A percentile compares a stretch with the other conserved stretches of the same genome.
These are phyloP conservation scores for Lathyrus oleraceus DNA, from an alignment of 306 rosid genomes.

Conservation along the genomic window DNA sequence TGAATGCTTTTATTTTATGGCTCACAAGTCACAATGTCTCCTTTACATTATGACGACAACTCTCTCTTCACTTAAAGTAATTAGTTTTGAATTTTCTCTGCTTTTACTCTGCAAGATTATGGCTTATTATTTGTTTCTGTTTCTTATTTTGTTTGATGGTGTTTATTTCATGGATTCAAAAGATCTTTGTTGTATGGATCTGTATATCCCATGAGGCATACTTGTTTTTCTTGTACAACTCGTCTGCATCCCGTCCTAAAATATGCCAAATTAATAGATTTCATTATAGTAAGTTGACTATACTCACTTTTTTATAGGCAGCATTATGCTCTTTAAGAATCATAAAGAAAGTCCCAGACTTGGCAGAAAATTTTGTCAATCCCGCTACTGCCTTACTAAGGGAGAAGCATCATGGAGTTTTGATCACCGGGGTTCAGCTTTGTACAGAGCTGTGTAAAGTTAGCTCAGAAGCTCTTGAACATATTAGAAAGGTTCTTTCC, in stretches of 20 bases:
- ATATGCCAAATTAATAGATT: neutral
- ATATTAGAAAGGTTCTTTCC: conserved; percentile 72
- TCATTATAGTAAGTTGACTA: conserved; percentile 39
- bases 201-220: neutral
- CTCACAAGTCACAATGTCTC: neutral
- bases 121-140: conserved; percentile 22
- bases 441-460: conserved; percentile 92
- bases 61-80: conserved; percentile 15
- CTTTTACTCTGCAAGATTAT: conserved; percentile 23
- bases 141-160: conserved; percentile 25
- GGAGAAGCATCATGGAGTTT: conserved; percentile 98
- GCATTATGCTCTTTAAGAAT: conserved; percentile 93
- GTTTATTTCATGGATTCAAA: conserved; percentile 1
- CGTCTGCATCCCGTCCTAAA: neutral
- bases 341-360: conserved; percentile 94
- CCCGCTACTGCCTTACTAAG: conserved; percentile 83
- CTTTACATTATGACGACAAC: conserved; percentile 16
- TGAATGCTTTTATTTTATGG: conserved; percentile 27
- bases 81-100: conserved; percentile 19
- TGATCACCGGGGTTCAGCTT: conserved; percentile 96
- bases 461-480: conserved; percentile 82
- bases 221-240: conserved; percentile 11
- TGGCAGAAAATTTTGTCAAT: conserved; percentile 91
- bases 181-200: conserved; percentile 10
- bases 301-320: conserved; percentile 65